phyloP scores from a whole-genome alignment of 306 rosid species.

The Dalbergia cultrata region DNA sequence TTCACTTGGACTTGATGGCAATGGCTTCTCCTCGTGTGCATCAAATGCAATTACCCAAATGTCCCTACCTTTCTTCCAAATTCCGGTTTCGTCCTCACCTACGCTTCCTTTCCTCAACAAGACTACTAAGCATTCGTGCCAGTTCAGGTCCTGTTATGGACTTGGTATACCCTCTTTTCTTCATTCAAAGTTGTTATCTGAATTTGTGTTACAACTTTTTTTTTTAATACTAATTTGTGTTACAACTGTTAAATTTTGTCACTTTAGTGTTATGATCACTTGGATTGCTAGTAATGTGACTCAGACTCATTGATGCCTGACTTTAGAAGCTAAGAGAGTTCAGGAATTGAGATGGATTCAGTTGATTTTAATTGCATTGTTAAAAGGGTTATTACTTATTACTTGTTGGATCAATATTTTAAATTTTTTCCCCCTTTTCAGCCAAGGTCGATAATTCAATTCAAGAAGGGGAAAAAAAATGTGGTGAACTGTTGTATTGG shows the following conservation, averaged over 20 bases:
- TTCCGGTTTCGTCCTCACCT: conserved; percentile 46
- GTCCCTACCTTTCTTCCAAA: conserved; percentile 46
- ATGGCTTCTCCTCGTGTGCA: conserved; percentile 46
- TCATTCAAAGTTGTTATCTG: background rate
- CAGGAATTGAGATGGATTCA: too few species aligned
- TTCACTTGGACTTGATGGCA: conserved; percentile 15
- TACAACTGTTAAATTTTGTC: background rate
- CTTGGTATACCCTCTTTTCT: conserved; percentile 47
- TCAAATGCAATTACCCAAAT: conserved; percentile 55
- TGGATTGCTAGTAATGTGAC: too few species aligned
- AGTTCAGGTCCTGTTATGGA: conserved; percentile 54
- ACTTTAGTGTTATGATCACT: background rate
- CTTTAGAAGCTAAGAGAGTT: too few species aligned
- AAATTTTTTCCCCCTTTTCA: background rate
- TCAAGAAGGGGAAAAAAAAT: background rate
- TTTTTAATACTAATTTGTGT: background rate
- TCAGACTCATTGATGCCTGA: too few species aligned
- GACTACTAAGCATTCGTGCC: conserved; percentile 53
- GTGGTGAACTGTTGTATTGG: background rate
- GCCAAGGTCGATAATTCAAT: background rate
- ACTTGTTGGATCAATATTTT: background rate
- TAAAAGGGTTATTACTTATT: background rate
- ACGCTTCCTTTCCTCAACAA: conserved; percentile 11
- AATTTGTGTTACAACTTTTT: background rate
- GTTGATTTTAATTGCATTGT: background rate